Evolutionary conservation across 2,329 filamentous ascomycete genomes (phyloP).

Genomic region (Ophiocordyceps camponoti-leonardi): DNA sequence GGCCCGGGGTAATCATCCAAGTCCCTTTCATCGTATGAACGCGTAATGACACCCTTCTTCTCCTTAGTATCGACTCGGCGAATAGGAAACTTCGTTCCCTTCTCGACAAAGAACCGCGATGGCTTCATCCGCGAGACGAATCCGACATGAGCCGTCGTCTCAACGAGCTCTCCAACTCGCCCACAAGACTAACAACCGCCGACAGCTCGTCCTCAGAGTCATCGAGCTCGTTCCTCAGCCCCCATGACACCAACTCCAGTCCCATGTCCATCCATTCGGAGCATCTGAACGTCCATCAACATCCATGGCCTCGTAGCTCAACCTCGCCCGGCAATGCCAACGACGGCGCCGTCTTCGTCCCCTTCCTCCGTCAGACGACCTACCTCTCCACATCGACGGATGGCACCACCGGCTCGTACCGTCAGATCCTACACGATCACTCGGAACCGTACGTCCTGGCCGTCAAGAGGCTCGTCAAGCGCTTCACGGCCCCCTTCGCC

Average conservation of each 20-base stretch:
- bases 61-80: constrained; percentile 29
- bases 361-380: constrained; percentile 16
- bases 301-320: not conserved
- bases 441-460: constrained; percentile 16
- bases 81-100: constrained; percentile 39
- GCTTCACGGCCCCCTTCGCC: constrained; percentile 16
- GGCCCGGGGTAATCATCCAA: constrained; percentile 32
- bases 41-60: not conserved
- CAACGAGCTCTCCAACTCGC: constrained; percentile 22
- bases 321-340: not conserved
- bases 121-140: constrained; percentile 32
- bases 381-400: constrained; percentile 21
- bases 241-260: not conserved
- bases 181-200: not conserved
- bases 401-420: constrained; percentile 18
- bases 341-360: constrained; percentile 5
- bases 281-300: not conserved
- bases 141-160: constrained; percentile 35
- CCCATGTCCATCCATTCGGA: not conserved
- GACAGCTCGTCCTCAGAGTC: not conserved
- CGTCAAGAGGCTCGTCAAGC: constrained; percentile 21
- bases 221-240: constrained; percentile 2
- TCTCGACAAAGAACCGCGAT: constrained; percentile 40
- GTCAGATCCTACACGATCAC: constrained; percentile 14
- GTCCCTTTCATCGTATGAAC: too few species aligned